Conservation (phyloP, 140 eudicot genomes). For the Flaveria floridana region DNA sequence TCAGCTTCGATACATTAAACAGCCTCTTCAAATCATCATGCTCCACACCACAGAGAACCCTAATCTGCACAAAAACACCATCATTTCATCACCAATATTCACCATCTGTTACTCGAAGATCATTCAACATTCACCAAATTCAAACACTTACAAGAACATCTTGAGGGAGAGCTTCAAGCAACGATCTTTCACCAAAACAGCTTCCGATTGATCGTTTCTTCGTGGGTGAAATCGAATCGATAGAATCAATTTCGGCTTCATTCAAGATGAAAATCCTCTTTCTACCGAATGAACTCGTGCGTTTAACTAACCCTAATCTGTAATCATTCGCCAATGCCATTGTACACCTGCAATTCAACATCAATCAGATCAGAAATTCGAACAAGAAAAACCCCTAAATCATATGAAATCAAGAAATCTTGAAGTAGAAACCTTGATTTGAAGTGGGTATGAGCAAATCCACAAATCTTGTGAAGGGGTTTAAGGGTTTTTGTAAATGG, state of each 20-base stretch:
- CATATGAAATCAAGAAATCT: constrained; percentile 1
- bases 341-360: constrained; percentile 13
- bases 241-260: constrained; percentile 37
- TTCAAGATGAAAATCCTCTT: constrained; percentile 52
- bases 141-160: constrained; percentile 68
- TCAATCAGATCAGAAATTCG: constrained; percentile 10
- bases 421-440: constrained; percentile 20
- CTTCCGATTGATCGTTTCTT: constrained; percentile 46
- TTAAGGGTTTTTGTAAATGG: constrained; percentile 6
- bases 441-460: constrained; percentile 13
- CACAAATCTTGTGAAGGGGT: constrained; percentile 28
- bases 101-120: no score
- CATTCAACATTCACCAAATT: background rate
- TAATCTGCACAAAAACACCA: constrained; percentile 53
- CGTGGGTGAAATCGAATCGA: constrained; percentile 26
- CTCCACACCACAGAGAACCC: constrained; percentile 72
- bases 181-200: constrained; percentile 34
- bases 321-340: constrained; percentile 45
- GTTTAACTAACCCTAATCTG: constrained; percentile 43
- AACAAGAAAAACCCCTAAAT: constrained; percentile 18
- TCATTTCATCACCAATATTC: background rate
- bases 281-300: constrained; percentile 59
- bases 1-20: constrained; percentile 55
- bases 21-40: constrained; percentile 79
- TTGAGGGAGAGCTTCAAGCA: constrained; percentile 72